These are phyloP conservation scores for Aspergillus pseudoviridinutans DNA, from an alignment of 2,329 filamentous ascomycete genomes.

Conservation along the genomic window DNA sequence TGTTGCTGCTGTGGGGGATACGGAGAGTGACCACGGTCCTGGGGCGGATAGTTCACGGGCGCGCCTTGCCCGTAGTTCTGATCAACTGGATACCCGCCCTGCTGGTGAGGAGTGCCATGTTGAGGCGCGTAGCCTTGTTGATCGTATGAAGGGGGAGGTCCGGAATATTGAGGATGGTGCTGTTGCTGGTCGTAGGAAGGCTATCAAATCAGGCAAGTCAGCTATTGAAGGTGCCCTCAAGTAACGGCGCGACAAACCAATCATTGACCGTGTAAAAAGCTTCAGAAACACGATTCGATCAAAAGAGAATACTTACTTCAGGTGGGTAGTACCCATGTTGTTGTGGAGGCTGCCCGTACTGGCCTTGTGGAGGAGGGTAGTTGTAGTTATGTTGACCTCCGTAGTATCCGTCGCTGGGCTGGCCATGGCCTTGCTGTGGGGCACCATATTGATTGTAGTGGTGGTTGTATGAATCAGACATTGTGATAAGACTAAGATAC, in stretches of 20 bases:
- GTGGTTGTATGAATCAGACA: slow-evolving; percentile 15
- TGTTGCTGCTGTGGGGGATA: slow-evolving; percentile 25
- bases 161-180: slow-evolving; percentile 15
- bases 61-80: slow-evolving; percentile 20
- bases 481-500: neutral
- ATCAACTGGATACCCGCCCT: slow-evolving; percentile 15
- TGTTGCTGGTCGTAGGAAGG: slow-evolving; percentile 13
- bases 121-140: slow-evolving; percentile 14
- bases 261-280: neutral
- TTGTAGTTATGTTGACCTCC: slow-evolving; percentile 17
- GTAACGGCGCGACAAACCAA: neutral
- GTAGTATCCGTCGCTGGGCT: slow-evolving; percentile 15
- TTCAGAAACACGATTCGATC: neutral
- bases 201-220: slow-evolving; percentile 4
- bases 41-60: slow-evolving; percentile 15
- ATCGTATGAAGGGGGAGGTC: slow-evolving; percentile 15
- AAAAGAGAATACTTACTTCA: slow-evolving; percentile 17
- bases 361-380: slow-evolving; percentile 18
- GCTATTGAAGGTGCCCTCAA: neutral
- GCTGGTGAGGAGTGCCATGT: slow-evolving; percentile 7
- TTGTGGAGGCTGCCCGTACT: slow-evolving; percentile 17
- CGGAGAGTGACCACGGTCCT: slow-evolving; percentile 24
- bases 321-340: slow-evolving; percentile 24
- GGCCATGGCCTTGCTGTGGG: slow-evolving; percentile 7
- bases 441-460: slow-evolving; percentile 21